phyloP scores from a whole-genome alignment of 768 basidiomycete genomes.

The Suillus decipiens region DNA sequence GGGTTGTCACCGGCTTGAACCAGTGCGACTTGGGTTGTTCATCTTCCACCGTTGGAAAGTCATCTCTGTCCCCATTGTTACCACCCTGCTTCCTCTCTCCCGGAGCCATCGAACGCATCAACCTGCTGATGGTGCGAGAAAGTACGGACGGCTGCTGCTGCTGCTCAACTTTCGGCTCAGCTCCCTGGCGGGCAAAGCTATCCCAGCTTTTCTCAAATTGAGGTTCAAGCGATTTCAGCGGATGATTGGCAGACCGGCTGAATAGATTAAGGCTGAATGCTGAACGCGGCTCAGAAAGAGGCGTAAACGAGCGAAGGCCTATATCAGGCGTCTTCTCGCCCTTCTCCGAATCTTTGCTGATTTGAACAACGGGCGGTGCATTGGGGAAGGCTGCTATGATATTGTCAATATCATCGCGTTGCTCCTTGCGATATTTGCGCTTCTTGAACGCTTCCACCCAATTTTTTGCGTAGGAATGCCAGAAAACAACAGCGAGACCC shows the following conservation, averaged over 20 bases:
- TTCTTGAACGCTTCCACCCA: constrained; percentile 49
- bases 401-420: constrained; percentile 49
- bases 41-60: constrained; percentile 12
- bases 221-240: constrained; percentile 29
- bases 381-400: constrained; percentile 33
- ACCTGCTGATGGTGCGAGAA: constrained; percentile 27
- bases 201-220: constrained; percentile 45
- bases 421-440: constrained; percentile 52
- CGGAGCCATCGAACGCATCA: constrained; percentile 47
- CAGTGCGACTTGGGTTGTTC: constrained; percentile 33
- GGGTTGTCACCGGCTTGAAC: constrained; percentile 38
- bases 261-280: constrained; percentile 37
- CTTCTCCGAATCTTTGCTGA: constrained; percentile 27
- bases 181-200: constrained; percentile 41
- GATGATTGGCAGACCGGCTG: constrained; percentile 35
- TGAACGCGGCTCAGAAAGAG: constrained; percentile 43
- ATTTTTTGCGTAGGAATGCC: constrained; percentile 63
- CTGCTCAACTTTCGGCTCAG: constrained; percentile 13
- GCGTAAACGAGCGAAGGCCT: constrained; percentile 50
- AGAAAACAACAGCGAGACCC: constrained; percentile 68
- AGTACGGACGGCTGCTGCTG: constrained; percentile 25
- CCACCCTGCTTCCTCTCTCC: constrained; percentile 41
- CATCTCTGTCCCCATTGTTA: constrained; percentile 32
- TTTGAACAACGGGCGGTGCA: constrained; percentile 19
- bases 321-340: constrained; percentile 20